Evolutionary conservation across 1,284 basidiomycete genomes (phyloP), one percentile per base, ranked within the genome.

Genomic region (Cutaneotrichosporon cutaneum): DNA sequence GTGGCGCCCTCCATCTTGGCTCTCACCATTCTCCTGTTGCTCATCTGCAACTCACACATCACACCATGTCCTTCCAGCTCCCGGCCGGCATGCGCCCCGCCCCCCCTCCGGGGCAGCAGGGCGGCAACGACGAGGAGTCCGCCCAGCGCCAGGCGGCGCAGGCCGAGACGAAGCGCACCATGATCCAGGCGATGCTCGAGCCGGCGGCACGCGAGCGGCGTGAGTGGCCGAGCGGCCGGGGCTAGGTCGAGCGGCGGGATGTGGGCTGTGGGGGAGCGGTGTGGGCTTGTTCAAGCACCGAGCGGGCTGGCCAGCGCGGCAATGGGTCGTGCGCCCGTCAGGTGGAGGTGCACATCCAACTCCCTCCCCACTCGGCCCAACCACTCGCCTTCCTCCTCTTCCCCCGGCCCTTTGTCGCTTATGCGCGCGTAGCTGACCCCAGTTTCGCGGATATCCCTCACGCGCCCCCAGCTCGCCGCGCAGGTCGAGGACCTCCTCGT

Each of bases 381-480:
- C 47, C 11, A 18, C 26, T 24, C 48, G 1, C 48, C 14, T n/a
- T n/a, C 27, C 48, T 32, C 26, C 18, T 8, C 26, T n/a, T n/a
- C 6, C 13, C 24, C 18, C 26, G 8, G 13, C 18, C 33, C 21
- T n/a, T 35, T 18, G 32, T 18, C 36, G 30, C 51, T 36, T 1
- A 4, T 36, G 18, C n/a, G 6, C 10, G 27, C 27, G 8, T 14
- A n/a, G 18, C 56, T 51, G 18, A 56, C 58, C 8, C 14, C 71
- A 92, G 90, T 92, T 64, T 91, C 94, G 4, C 87, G 95, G 52
- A 98, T 99, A 75, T 86, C 90, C 3, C 86, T 99, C 35, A 95
- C 97, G 63, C 90, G 93, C 72, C 91, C 93, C 0, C 87, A 91
- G 61, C 85, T 94, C 74, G 90, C 93, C 7, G 82, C 85, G 60